phyloP scores from a whole-genome alignment of 108 stramenopile genomes.

The Pseudonitzschia multiseries region DNA sequence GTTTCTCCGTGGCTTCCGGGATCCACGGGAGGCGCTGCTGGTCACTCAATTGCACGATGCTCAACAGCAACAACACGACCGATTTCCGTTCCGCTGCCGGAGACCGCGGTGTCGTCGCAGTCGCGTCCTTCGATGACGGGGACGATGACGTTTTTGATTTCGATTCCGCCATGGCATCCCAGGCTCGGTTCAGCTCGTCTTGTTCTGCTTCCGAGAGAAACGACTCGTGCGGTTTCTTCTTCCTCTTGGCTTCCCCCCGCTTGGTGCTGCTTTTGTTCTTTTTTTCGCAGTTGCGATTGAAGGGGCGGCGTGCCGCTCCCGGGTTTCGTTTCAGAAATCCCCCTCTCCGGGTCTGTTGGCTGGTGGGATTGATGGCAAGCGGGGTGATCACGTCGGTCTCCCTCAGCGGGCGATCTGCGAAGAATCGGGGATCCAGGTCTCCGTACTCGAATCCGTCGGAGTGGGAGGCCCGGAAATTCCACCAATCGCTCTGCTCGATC shows the following conservation, averaged over 20 bases:
- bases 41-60: neutral
- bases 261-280: too few relatives aligned
- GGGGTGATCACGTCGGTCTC: conserved; percentile 50
- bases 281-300: conserved; percentile 2
- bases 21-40: conserved; percentile 4
- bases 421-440: conserved; percentile 69
- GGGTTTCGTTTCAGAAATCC: conserved; percentile 63
- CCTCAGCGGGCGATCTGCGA: conserved; percentile 42
- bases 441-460: conserved; percentile 69
- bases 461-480: conserved; percentile 64
- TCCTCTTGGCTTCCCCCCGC: neutral
- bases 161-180: conserved; percentile 30
- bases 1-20: neutral
- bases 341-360: conserved; percentile 50
- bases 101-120: neutral
- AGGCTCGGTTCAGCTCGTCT: conserved; percentile 35
- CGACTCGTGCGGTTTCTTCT: neutral
- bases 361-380: conserved; percentile 60
- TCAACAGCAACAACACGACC: neutral
- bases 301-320: neutral
- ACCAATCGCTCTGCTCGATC: conserved; percentile 28
- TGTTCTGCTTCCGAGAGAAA: conserved; percentile 27
- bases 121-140: neutral
- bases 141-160: conserved; percentile 38
- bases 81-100: neutral